Evolutionary conservation across 2,329 filamentous ascomycete species (phyloP).

Genomic region (Hymenoscyphus infarciens): DNA sequence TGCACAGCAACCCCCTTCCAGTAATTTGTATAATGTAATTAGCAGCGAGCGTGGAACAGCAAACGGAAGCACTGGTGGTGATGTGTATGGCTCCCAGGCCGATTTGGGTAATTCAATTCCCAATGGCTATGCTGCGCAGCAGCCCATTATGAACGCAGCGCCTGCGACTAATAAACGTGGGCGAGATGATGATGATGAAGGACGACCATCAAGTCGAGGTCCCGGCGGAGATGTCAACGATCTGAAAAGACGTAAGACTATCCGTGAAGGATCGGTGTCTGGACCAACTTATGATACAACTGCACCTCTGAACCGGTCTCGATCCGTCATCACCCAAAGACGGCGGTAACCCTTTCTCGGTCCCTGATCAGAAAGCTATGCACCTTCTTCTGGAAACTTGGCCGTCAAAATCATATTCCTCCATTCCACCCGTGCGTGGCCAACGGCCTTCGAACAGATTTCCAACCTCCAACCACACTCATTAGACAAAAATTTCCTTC

Average conservation of each 20-base stretch:
- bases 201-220: conserved; percentile 57
- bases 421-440: conserved; percentile 20
- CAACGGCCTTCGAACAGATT: conserved; percentile 31
- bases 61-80: conserved; percentile 62
- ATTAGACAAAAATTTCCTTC: conserved; percentile 31
- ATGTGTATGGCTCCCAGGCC: conserved; percentile 66
- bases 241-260: conserved; percentile 76
- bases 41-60: conserved; percentile 69
- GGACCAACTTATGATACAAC: conserved; percentile 44
- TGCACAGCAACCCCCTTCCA: conserved; percentile 57
- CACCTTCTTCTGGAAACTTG: conserved; percentile 27
- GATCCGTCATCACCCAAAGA: conserved; percentile 43
- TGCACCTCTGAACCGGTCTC: conserved; percentile 44
- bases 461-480: conserved; percentile 31
- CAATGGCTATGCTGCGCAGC: conserved; percentile 62
- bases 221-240: conserved; percentile 55
- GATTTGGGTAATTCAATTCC: conserved; percentile 55
- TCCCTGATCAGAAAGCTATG: conserved; percentile 23
- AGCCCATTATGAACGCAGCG: conserved; percentile 63
- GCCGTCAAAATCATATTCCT: conserved; percentile 14
- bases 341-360: conserved; percentile 28
- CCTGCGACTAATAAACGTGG: conserved; percentile 41
- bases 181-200: conserved; percentile 45
- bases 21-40: conserved; percentile 86
- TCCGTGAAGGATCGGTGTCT: conserved; percentile 58